Evolutionary conservation across 495 filamentous ascomycete genomes (phyloP).

Genomic region (Aspergillus baeticus): DNA sequence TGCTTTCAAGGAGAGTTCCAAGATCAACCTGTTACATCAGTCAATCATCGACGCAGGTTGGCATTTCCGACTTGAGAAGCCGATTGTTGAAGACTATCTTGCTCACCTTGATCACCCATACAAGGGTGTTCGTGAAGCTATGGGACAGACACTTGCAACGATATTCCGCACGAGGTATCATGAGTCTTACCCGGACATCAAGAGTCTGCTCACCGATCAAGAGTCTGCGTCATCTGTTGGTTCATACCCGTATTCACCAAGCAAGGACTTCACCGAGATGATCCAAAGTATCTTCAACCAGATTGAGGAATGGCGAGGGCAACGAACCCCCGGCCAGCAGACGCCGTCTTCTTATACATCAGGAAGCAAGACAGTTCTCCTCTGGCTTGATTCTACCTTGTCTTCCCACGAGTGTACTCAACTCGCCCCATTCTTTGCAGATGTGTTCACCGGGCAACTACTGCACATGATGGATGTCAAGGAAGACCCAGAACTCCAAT

Average conservation of each 20-base stretch:
- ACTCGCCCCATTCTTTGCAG: slow-evolving; percentile 86
- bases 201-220: slow-evolving; percentile 72
- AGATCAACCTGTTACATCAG: slow-evolving; percentile 88
- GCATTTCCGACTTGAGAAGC: slow-evolving; percentile 93
- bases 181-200: slow-evolving; percentile 81
- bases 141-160: slow-evolving; percentile 82
- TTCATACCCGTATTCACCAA: slow-evolving; percentile 76
- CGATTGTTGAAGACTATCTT: slow-evolving; percentile 86
- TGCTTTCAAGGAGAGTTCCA: slow-evolving; percentile 98
- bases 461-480: slow-evolving; percentile 99
- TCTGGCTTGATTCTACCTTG: slow-evolving; percentile 91
- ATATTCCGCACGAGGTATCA: slow-evolving; percentile 90
- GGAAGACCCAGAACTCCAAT: slow-evolving; percentile 94
- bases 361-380: slow-evolving; percentile 90
- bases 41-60: slow-evolving; percentile 85
- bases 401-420: slow-evolving; percentile 91
- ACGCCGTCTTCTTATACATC: slow-evolving; percentile 93
- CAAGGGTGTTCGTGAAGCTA: slow-evolving; percentile 92
- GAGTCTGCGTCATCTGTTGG: slow-evolving; percentile 79
- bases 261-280: slow-evolving; percentile 68
- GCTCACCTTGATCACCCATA: slow-evolving; percentile 95
- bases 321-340: slow-evolving; percentile 84
- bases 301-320: slow-evolving; percentile 83
- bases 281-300: slow-evolving; percentile 74
- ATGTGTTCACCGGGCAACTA: slow-evolving; percentile 83